Percentiles rank a stretch among this genome's conserved stretches.
Conservation (phyloP, 2,329 filamentous ascomycete genomes). For the Elsinoe fawcettii region DNA sequence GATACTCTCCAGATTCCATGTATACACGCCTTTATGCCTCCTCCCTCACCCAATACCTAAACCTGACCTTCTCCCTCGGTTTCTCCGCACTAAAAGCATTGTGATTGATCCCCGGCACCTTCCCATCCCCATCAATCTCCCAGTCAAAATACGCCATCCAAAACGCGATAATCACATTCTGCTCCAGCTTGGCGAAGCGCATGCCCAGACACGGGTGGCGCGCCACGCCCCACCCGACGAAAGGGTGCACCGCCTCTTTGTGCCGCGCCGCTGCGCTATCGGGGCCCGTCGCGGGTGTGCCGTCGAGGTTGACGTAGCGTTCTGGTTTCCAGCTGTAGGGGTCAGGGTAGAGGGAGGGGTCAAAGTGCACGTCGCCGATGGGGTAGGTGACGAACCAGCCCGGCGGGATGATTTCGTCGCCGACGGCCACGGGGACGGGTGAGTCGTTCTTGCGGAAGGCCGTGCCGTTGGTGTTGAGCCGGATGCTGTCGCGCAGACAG, state of each 20-base stretch:
- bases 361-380: constrained; percentile 43
- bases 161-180: constrained; percentile 42
- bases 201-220: constrained; percentile 39
- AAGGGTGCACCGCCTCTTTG: constrained; percentile 25
- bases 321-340: constrained; percentile 45
- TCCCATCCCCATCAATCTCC: constrained; percentile 33
- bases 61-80: constrained; percentile 29
- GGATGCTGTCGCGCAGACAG: constrained; percentile 48
- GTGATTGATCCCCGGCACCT: constrained; percentile 29
- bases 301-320: constrained; percentile 36
- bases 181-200: constrained; percentile 48
- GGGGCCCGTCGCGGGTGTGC: constrained; percentile 17
- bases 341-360: constrained; percentile 43
- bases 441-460: constrained; percentile 47
- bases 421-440: constrained; percentile 38
- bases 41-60: constrained; percentile 30
- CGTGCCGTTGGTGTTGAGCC: constrained; percentile 42
- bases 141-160: constrained; percentile 46
- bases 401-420: constrained; percentile 43
- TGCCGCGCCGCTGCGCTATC: neutral
- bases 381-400: constrained; percentile 42
- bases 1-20: neutral
- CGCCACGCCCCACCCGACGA: constrained; percentile 25
- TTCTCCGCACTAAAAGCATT: constrained; percentile 37
- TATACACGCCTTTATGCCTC: neutral